These are phyloP conservation scores for Lentinula sp. DNA, from an alignment of 768 basidiomycete species.

Conservation along the genomic window DNA sequence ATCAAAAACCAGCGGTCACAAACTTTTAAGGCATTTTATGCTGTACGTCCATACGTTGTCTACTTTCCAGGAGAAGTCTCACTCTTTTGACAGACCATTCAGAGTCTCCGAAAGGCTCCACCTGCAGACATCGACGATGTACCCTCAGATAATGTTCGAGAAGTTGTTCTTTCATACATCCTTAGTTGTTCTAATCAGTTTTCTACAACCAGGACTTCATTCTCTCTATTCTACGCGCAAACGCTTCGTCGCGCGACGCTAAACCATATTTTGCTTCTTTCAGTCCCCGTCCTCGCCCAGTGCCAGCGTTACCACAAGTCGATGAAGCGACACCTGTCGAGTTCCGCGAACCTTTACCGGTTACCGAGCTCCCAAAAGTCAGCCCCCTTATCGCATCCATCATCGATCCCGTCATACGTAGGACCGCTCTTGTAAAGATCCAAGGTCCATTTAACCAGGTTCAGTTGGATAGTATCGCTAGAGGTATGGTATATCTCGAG, in stretches of 20 bases:
- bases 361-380: slow-evolving; percentile 26
- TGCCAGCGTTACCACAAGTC: slow-evolving; percentile 16
- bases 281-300: slow-evolving; percentile 45
- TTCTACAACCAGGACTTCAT: slow-evolving; percentile 76
- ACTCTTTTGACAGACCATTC: slow-evolving; percentile 33
- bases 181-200: slow-evolving; percentile 1
- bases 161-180: slow-evolving; percentile 3
- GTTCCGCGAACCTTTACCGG: slow-evolving; percentile 13
- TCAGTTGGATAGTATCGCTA: slow-evolving; percentile 89
- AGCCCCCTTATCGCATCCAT: slow-evolving; percentile 65
- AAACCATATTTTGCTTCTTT: slow-evolving; percentile 91
- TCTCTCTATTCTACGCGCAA: slow-evolving; percentile 87
- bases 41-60: slow-evolving; percentile 32
- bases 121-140: slow-evolving; percentile 30
- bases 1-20: slow-evolving; percentile 29
- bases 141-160: slow-evolving; percentile 46
- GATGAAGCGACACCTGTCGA: slow-evolving; percentile 28
- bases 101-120: slow-evolving; percentile 25
- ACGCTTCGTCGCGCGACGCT: slow-evolving; percentile 88
- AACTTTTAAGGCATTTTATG: slow-evolving; percentile 47
- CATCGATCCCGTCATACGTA: slow-evolving; percentile 75
- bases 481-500: slow-evolving; percentile 92
- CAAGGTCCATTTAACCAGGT: slow-evolving; percentile 93
- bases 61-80: neutral
- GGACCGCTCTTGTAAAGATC: slow-evolving; percentile 93